A percentile compares a stretch with the other conserved stretches of the same genome.
phyloP scores from a whole-genome alignment of 78 protist genomes.

The Andalucia godoyi region DNA sequence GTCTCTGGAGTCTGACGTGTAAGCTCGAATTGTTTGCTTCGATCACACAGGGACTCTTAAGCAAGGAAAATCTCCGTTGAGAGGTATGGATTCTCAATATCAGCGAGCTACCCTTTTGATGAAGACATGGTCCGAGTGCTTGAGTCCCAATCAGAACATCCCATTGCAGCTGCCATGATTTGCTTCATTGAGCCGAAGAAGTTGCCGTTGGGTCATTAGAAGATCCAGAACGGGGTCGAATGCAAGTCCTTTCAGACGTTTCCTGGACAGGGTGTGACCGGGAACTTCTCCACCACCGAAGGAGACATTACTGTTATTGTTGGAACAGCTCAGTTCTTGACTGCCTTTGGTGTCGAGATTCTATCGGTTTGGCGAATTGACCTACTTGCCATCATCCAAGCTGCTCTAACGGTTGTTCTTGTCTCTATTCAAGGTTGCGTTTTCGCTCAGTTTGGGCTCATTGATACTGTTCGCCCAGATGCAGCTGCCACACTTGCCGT shows the following conservation, averaged over 20 bases:
- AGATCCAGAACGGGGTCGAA: too few species aligned
- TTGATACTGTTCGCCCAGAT: constrained; percentile 35
- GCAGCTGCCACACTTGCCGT: constrained; percentile 23
- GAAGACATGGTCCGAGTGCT: too few species aligned
- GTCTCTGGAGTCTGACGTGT: constrained; percentile 60
- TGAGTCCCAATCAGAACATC: constrained; percentile 51
- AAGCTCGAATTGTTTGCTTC: constrained; percentile 36
- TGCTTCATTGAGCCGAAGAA: too few species aligned
- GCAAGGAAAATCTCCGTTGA: constrained; percentile 31
- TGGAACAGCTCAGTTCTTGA: too few species aligned
- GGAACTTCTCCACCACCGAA: too few species aligned
- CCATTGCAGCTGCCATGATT: constrained; percentile 60
- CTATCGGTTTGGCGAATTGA: too few species aligned
- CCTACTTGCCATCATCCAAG: too few species aligned
- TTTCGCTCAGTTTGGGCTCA: not conserved
- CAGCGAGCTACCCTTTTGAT: not conserved
- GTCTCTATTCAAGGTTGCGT: constrained; percentile 18
- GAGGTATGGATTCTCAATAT: not conserved
- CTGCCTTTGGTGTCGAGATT: too few species aligned
- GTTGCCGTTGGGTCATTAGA: too few species aligned
- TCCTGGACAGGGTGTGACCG: too few species aligned
- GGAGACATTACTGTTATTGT: too few species aligned
- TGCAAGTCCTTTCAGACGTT: too few species aligned
- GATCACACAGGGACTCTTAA: constrained; percentile 92
- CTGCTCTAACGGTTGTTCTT: constrained; percentile 49